Base-by-base conservation (phyloP, 352 stramenopile genomes). In the Phytophthora agathidicida region DNA sequence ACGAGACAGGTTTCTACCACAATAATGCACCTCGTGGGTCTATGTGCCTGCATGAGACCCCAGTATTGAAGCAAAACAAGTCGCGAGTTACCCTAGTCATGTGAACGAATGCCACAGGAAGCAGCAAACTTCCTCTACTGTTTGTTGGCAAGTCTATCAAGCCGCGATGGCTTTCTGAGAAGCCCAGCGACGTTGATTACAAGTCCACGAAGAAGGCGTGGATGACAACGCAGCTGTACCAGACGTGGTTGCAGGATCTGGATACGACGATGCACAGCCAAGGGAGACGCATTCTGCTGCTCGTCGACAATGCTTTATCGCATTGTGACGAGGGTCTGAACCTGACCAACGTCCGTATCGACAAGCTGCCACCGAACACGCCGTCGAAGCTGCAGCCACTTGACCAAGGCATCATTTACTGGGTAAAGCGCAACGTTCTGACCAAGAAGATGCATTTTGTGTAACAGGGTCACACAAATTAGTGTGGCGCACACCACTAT, bases 371-470 rank as follows among this genome's bases (percentile, higher is more conserved):
- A 14, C 30, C 39, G 0, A 60, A 60, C 30, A 60, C 50, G 8
- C 44, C 50, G 3, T 60, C 38, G 1, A 20, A 37, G 20, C 32
- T 60, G 2, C 39, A 60, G 11, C 38, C 50, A 1, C 31, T 60
- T 3, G 50, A 51, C 30, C 50, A 45, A 51, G 39, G 39, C 2
- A 60, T 60, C 13, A 60, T 51, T 26, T 44, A 59, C 10, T 59
- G 50, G 8, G 30, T 45, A 2, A 60, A 60, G 31, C 39, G 39
- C 1, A 17, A 27, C 6, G 31, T 51, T 13, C 10, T 60, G 9
- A 43, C 3, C 11, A 51, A 26, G 22, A 51, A 60, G 9, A 51
- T 60, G 50, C 5, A 60, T 2, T 50, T 17, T n/a, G 39, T 30
- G n/a, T n/a, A n/a, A n/a, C n/a, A n/a, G n/a, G n/a, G n/a, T n/a